A percentile compares a stretch with the other conserved stretches of the same genome.
phyloP scores from a whole-genome alignment of 2,329 filamentous ascomycete species.

The Helotiales sp. region DNA sequence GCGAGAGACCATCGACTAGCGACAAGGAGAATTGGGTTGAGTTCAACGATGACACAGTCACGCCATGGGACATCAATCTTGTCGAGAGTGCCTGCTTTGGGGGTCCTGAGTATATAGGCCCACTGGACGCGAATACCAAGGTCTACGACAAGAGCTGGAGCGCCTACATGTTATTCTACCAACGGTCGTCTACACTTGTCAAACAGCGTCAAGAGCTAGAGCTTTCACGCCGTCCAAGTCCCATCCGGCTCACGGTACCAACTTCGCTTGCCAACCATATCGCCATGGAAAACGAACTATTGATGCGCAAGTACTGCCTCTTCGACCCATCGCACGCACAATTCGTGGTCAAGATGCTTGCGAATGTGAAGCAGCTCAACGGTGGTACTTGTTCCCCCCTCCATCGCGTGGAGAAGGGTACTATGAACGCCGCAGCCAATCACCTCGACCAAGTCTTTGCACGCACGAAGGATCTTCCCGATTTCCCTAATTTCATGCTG shows the following conservation, averaged over 20 bases:
- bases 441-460: constrained; percentile 77
- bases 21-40: constrained; percentile 70
- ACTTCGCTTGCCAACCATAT: constrained; percentile 58
- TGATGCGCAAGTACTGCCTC: constrained; percentile 76
- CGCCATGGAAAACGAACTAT: constrained; percentile 67
- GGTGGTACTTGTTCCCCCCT: constrained; percentile 49
- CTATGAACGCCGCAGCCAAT: constrained; percentile 56
- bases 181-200: constrained; percentile 69
- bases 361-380: constrained; percentile 52
- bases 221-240: constrained; percentile 36
- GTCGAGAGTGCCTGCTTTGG: constrained; percentile 81
- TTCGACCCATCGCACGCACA: constrained; percentile 70
- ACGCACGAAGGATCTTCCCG: constrained; percentile 66
- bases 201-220: constrained; percentile 50
- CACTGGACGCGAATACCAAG: constrained; percentile 47
- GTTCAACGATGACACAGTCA: constrained; percentile 90
- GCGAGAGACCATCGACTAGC: constrained; percentile 65
- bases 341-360: constrained; percentile 65
- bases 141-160: constrained; percentile 72
- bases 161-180: constrained; percentile 98
- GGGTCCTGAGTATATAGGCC: constrained; percentile 57
- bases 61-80: constrained; percentile 68
- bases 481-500: constrained; percentile 56
- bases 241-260: constrained; percentile 48
- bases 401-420: constrained; percentile 47